These are phyloP conservation scores for Penicillium sp. DNA, from an alignment of 2,329 filamentous ascomycete genomes.

Conservation along the genomic window DNA sequence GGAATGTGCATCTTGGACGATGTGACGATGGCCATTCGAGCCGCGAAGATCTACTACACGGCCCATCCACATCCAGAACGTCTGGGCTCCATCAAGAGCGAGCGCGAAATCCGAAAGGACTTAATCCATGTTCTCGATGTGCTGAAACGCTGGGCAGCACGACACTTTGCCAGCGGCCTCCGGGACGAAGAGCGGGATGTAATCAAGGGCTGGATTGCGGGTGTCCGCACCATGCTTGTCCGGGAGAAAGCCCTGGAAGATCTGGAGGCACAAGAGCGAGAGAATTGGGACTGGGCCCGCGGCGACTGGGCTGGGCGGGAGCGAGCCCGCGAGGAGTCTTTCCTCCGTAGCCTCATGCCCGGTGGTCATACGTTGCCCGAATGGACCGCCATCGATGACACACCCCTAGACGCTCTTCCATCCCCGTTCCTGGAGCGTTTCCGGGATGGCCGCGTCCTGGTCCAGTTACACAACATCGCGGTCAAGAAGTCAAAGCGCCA, in stretches of 20 bases:
- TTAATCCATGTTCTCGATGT: conserved; percentile 85
- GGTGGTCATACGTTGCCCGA: conserved; percentile 61
- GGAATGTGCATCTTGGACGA: conserved; percentile 91
- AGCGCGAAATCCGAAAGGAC: conserved; percentile 81
- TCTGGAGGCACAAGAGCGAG: conserved; percentile 69
- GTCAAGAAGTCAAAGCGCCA: conserved; percentile 81
- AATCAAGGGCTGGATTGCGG: conserved; percentile 77
- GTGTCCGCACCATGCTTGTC: conserved; percentile 74
- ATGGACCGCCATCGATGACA: conserved; percentile 63
- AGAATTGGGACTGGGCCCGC: conserved; percentile 77
- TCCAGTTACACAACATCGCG: conserved; percentile 85
- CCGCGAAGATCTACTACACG: conserved; percentile 95
- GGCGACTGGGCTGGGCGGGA: conserved; percentile 76
- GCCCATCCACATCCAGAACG: conserved; percentile 84
- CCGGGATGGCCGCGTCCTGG: conserved; percentile 76
- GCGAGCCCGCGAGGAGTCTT: conserved; percentile 76
- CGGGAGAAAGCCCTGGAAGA: conserved; percentile 77
- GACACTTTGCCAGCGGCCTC: conserved; percentile 83
- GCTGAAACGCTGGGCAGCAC: conserved; percentile 84
- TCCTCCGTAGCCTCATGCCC: conserved; percentile 73
- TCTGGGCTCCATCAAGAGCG: conserved; percentile 82
- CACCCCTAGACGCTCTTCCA: conserved; percentile 29
- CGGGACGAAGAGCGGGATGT: conserved; percentile 73
- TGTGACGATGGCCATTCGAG: conserved; percentile 90
- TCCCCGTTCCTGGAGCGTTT: conserved; percentile 74